Conservation (phyloP, 768 basidiomycete species). For the Pulveroboletus sp. region DNA sequence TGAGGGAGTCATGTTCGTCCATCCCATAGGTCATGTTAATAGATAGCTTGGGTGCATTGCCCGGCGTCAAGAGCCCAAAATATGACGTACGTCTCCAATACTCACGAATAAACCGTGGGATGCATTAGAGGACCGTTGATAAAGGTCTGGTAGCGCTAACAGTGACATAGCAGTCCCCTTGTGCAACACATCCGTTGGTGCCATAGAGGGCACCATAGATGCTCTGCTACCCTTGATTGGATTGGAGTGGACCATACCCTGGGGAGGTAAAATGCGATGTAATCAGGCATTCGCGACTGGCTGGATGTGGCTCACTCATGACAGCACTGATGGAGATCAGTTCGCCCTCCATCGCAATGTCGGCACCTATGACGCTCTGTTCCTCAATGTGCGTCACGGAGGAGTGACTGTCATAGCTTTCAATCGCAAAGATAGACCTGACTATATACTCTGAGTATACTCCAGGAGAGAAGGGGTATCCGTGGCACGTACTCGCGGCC, state of each 20-base stretch:
- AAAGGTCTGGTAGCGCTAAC: conserved; percentile 44
- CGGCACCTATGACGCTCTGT: conserved; percentile 50
- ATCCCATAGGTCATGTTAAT: conserved; percentile 15
- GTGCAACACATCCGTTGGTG: conserved; percentile 47
- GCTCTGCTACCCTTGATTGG: conserved; percentile 38
- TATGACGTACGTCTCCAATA: conserved; percentile 51
- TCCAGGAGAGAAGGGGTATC: neutral
- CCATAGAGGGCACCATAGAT: conserved; percentile 48
- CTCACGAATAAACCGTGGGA: conserved; percentile 38
- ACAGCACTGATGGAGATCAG: conserved; percentile 52
- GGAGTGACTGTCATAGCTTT: conserved; percentile 67
- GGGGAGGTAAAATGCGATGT: conserved; percentile 60
- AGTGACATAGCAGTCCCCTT: conserved; percentile 56
- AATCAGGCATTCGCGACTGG: neutral
- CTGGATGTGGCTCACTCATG: conserved; percentile 40
- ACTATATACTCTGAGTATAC: neutral
- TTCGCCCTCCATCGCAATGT: conserved; percentile 43
- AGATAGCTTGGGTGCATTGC: neutral
- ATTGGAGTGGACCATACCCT: conserved; percentile 60
- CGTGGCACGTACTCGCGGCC: conserved; percentile 45
- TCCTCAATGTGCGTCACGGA: conserved; percentile 63
- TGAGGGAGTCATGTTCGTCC: conserved; percentile 36
- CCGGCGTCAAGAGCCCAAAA: neutral
- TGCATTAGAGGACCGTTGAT: conserved; percentile 45
- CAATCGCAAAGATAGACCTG: conserved; percentile 61